Percentiles rank a stretch among this genome's conserved stretches.
Conservation (phyloP, 371 early-diverging fungal species). For the Syncephalis fuscata region DNA sequence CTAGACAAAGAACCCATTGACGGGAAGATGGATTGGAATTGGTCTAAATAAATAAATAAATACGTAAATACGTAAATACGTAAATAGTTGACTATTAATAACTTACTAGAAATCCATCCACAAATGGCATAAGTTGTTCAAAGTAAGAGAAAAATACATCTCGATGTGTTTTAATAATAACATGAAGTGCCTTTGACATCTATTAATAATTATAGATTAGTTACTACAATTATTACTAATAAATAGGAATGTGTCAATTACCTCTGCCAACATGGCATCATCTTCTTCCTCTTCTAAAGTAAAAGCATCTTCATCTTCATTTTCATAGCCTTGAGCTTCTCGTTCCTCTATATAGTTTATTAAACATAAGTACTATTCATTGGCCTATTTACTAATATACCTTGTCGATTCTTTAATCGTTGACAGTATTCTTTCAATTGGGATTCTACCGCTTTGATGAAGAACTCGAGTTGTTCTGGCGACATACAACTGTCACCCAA, state of each 20-base stretch:
- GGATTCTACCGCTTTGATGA: conserved; percentile 39
- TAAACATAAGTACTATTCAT: no score
- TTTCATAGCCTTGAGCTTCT: conserved; percentile 44
- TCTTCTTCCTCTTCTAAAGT: conserved; percentile 69
- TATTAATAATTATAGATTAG: not conserved
- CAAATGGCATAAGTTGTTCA: conserved; percentile 52
- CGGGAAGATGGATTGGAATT: conserved; percentile 50
- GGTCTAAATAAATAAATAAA: no score
- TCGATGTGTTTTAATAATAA: conserved; percentile 51
- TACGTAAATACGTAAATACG: no score
- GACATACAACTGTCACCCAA: conserved; percentile 48
- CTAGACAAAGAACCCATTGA: conserved; percentile 81
- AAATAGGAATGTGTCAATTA: no score
- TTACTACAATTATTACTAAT: no score
- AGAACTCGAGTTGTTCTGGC: conserved; percentile 36
- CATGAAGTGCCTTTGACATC: conserved; percentile 54
- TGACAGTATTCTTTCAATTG: conserved; percentile 53
- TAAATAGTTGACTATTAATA: no score
- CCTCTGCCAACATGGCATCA: conserved; percentile 58
- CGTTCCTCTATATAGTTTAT: no score
- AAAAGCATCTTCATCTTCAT: conserved; percentile 73
- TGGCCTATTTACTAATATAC: no score
- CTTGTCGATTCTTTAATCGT: conserved; percentile 50
- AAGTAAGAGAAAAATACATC: conserved; percentile 59
- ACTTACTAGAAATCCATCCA: conserved; percentile 6